Evolutionary conservation across 176 grass and related monocot genomes (phyloP).

Genomic region (Oryza nivara): DNA sequence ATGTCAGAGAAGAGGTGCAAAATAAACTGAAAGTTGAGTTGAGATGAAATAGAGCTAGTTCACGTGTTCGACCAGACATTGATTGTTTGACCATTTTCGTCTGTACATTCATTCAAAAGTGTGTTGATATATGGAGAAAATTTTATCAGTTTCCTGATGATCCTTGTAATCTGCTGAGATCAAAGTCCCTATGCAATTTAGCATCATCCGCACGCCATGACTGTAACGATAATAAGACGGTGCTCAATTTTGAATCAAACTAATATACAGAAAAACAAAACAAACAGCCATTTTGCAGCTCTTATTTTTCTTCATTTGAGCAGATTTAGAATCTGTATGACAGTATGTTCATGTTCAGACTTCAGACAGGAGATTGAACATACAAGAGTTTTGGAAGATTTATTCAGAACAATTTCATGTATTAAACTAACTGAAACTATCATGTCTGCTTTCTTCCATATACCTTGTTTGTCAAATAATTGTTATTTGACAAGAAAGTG

Average conservation of each 20-base stretch:
- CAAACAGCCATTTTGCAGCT: neutral
- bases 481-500: neutral
- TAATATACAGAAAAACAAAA: neutral
- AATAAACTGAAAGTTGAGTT: constrained; percentile 83
- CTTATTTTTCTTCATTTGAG: neutral
- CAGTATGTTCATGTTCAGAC: neutral
- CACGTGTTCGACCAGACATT: constrained; percentile 13
- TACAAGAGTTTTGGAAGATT: neutral
- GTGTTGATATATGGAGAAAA: constrained; percentile 13
- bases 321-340: neutral
- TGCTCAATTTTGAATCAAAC: neutral
- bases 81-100: constrained; percentile 22
- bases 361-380: neutral
- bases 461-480: neutral
- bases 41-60: constrained; percentile 53
- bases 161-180: neutral
- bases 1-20: constrained; percentile 83
- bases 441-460: neutral
- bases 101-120: constrained; percentile 43
- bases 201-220: neutral
- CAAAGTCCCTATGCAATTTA: neutral
- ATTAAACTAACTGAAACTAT: neutral
- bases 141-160: constrained; percentile 13
- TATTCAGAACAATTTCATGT: neutral
- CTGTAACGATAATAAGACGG: constrained; percentile 5